Conservation (phyloP, 139 green algal species). For the Asterochloris erici region DNA sequence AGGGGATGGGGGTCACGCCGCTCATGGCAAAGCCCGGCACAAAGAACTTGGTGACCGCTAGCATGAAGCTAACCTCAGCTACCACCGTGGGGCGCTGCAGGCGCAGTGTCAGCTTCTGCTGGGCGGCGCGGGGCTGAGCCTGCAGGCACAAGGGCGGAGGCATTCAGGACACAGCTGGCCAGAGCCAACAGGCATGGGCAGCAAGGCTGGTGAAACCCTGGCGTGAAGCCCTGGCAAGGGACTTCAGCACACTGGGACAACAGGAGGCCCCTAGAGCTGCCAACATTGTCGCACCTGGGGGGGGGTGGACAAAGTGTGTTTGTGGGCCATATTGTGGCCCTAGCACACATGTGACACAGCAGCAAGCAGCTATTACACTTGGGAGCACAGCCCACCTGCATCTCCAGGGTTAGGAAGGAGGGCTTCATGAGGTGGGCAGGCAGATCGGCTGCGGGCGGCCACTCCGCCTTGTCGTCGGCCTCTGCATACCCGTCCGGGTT, state of each 20-base stretch:
- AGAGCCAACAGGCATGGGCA: no score
- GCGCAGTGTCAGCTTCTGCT: constrained; percentile 47
- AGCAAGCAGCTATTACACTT: no score
- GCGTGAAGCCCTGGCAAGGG: background rate
- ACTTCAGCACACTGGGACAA: no score
- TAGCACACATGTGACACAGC: no score
- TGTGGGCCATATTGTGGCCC: no score
- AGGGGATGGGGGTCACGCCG: constrained; percentile 31
- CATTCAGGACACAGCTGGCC: no score
- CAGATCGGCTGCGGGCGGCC: constrained; percentile 5
- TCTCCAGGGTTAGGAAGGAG: constrained; percentile 48
- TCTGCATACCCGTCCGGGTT: constrained; percentile 5
- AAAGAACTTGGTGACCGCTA: constrained; percentile 74
- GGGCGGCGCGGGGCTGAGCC: background rate
- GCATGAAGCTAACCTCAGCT: constrained; percentile 82
- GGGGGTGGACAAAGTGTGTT: no score
- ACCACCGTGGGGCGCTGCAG: constrained; percentile 83
- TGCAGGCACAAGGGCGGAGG: background rate
- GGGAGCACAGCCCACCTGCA: no score
- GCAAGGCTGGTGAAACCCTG: no score
- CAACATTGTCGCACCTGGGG: no score
- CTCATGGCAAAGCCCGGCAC: constrained; percentile 42
- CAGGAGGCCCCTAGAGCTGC: no score
- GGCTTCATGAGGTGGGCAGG: constrained; percentile 28
- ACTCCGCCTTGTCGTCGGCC: background rate